These are phyloP conservation scores for Gynandropsis gynandra DNA, from an alignment of 345 rosid genomes.

Conservation along the genomic window DNA sequence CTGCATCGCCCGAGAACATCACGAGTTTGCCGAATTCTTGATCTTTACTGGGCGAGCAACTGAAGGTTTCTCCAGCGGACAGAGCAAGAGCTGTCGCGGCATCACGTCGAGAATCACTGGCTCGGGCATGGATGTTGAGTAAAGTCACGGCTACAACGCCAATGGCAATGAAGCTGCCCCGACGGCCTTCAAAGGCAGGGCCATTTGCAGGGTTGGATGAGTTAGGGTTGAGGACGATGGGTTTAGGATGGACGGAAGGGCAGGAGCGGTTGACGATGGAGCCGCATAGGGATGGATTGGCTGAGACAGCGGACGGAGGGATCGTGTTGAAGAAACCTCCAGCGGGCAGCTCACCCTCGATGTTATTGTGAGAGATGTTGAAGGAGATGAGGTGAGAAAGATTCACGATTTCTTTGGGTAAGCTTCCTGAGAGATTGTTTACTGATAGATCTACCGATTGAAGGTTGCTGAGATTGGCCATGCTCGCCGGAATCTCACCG, in stretches of 20 bases:
- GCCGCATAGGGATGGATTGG: constrained; percentile 87
- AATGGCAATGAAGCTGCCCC: constrained; percentile 81
- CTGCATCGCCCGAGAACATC: constrained; percentile 86
- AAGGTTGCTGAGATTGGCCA: constrained; percentile 56
- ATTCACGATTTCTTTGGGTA: constrained; percentile 72
- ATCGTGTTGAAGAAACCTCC: constrained; percentile 92
- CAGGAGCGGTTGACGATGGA: constrained; percentile 77
- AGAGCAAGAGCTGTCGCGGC: constrained; percentile 45
- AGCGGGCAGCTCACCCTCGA: constrained; percentile 80
- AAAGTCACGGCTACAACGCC: constrained; percentile 86
- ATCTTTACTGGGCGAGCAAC: constrained; percentile 69
- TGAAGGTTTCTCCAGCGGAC: constrained; percentile 68
- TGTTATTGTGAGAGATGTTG: constrained; percentile 72
- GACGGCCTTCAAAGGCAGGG: constrained; percentile 39
- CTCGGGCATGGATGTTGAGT: constrained; percentile 67
- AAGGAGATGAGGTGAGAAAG: constrained; percentile 59
- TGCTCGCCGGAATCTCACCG: constrained; percentile 57
- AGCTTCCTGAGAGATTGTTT: constrained; percentile 57
- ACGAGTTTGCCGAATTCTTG: constrained; percentile 90
- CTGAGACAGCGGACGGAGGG: constrained; percentile 57
- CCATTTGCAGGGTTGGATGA: constrained; percentile 41
- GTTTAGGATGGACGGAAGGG: constrained; percentile 79
- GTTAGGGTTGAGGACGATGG: constrained; percentile 94
- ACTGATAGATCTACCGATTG: constrained; percentile 61
- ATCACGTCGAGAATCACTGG: constrained; percentile 50